phyloP scores from a whole-genome alignment of 2,329 filamentous ascomycete species.

The Colletotrichum sp. region DNA sequence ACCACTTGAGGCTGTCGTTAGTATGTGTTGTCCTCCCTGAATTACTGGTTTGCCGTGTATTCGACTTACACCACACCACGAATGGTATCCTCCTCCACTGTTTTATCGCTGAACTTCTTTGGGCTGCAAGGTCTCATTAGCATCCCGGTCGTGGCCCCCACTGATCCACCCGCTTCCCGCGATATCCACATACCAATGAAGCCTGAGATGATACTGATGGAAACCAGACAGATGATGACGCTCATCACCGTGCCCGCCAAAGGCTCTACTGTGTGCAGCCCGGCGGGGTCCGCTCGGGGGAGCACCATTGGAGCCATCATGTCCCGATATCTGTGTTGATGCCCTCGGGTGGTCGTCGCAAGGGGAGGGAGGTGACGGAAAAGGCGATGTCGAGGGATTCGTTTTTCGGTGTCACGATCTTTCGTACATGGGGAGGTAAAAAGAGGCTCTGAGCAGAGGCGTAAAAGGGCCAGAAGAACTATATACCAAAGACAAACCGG shows the following conservation, averaged over 20 bases:
- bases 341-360: not conserved
- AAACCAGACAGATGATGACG: conserved; percentile 37
- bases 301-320: conserved; percentile 14
- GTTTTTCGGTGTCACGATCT: conserved; percentile 2
- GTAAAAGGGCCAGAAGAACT: conserved; percentile 6
- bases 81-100: conserved; percentile 46
- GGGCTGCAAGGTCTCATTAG: conserved; percentile 32
- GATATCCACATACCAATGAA: conserved; percentile 37
- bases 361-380: not conserved
- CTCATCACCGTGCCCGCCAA: conserved; percentile 39
- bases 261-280: conserved; percentile 28
- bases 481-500: conserved; percentile 14
- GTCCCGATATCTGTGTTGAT: not conserved
- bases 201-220: conserved; percentile 37
- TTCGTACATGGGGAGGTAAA: not conserved
- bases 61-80: conserved; percentile 46
- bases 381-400: not conserved
- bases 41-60: not conserved
- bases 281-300: not conserved
- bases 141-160: not conserved
- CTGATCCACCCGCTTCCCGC: not conserved
- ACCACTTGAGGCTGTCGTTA: conserved; percentile 50
- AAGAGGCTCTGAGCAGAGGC: not conserved
- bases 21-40: not conserved
- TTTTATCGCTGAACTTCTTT: conserved; percentile 40